These are phyloP conservation scores for Xylaria castorea DNA, from an alignment of 495 filamentous ascomycete genomes.

Conservation along the genomic window DNA sequence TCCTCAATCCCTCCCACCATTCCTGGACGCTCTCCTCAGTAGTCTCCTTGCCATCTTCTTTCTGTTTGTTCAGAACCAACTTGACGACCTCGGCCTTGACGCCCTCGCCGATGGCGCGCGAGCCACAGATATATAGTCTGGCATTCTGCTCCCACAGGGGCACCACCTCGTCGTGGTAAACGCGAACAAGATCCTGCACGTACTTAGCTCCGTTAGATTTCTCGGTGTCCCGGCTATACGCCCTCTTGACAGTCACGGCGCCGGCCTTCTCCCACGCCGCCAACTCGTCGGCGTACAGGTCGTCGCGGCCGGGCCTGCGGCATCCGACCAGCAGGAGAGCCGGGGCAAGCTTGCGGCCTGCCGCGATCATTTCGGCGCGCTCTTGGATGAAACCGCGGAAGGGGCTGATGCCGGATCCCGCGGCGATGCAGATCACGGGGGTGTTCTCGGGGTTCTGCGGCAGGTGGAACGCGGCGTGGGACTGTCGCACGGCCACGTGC, in stretches of 20 bases:
- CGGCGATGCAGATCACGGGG: conserved; percentile 70
- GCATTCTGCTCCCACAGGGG: conserved; percentile 64
- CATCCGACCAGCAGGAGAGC: conserved; percentile 72
- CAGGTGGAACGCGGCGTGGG: conserved; percentile 69
- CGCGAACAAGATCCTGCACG: conserved; percentile 68
- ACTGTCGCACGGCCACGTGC: conserved; percentile 65
- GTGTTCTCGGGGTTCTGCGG: conserved; percentile 64
- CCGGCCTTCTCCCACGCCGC: conserved; percentile 62
- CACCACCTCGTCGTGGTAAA: conserved; percentile 57
- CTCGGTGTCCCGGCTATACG: conserved; percentile 55
- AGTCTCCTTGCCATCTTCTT: conserved; percentile 44
- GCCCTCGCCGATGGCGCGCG: conserved; percentile 63
- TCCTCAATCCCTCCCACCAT: conserved; percentile 64
- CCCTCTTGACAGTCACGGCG: conserved; percentile 63
- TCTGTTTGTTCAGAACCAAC: conserved; percentile 55
- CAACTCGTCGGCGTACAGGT: conserved; percentile 67
- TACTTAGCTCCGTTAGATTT: conserved; percentile 56
- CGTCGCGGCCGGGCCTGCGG: conserved; percentile 61
- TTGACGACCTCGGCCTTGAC: conserved; percentile 55
- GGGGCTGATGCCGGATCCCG: conserved; percentile 65
- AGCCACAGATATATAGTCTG: conserved; percentile 73
- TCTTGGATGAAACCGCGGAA: conserved; percentile 77
- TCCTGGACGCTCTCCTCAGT: conserved; percentile 49
- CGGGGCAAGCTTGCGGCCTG: conserved; percentile 59
- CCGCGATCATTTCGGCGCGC: conserved; percentile 61